Evolutionary conservation across 2,329 filamentous ascomycete species (phyloP).

Genomic region (Pseudogymnoascus sp.): DNA sequence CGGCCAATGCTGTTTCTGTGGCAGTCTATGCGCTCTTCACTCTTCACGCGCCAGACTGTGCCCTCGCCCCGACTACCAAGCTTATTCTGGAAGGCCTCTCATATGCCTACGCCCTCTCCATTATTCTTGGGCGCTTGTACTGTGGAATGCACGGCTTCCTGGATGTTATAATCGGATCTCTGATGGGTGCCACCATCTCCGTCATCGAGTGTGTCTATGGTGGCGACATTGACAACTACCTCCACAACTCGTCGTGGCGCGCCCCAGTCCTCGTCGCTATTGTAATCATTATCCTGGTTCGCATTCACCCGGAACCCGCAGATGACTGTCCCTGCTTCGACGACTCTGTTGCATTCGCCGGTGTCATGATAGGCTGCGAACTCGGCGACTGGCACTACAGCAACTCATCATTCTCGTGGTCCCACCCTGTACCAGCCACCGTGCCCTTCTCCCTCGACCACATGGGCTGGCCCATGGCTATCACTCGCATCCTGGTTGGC

Average conservation of each 20-base stretch:
- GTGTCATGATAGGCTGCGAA: constrained; percentile 79
- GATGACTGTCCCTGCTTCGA: constrained; percentile 97
- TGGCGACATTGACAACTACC: constrained; percentile 59
- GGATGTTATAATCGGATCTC: constrained; percentile 75
- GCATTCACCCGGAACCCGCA: constrained; percentile 89
- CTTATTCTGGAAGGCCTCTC: constrained; percentile 58
- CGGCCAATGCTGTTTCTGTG: constrained; percentile 92
- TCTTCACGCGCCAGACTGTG: constrained; percentile 58
- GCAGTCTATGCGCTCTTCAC: constrained; percentile 74
- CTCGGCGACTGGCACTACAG: constrained; percentile 74
- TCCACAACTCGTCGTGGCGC: constrained; percentile 58
- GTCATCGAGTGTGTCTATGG: constrained; percentile 54
- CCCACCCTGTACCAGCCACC: constrained; percentile 45
- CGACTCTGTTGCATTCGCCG: constrained; percentile 88
- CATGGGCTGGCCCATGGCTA: constrained; percentile 58
- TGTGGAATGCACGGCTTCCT: constrained; percentile 98
- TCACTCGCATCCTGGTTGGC: constrained; percentile 66
- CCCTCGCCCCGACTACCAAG: constrained; percentile 51
- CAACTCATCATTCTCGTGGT: constrained; percentile 37
- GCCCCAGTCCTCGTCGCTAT: constrained; percentile 58
- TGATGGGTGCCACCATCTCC: constrained; percentile 62
- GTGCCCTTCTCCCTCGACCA: constrained; percentile 59
- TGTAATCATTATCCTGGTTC: constrained; percentile 66
- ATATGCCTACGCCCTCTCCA: constrained; percentile 82
- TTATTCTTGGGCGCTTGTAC: constrained; percentile 85